phyloP scores from a whole-genome alignment of 495 filamentous ascomycete genomes.

The Aspergillus egyptiacus region DNA sequence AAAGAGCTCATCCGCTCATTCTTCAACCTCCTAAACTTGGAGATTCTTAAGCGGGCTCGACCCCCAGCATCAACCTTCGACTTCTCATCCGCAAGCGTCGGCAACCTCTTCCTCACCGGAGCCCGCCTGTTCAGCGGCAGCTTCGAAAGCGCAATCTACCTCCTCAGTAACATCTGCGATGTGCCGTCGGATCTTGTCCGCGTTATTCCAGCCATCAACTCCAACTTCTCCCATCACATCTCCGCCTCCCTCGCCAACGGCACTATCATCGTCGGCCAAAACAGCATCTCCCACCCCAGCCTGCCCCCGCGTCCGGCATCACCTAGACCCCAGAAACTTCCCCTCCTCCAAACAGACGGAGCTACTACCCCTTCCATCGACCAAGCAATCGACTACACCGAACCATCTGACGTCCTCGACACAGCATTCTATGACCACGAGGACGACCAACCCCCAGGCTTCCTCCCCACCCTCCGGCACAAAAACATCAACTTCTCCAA shows the following conservation, averaged over 20 bases:
- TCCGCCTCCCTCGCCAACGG: slow-evolving; percentile 73
- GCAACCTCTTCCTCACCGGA: slow-evolving; percentile 87
- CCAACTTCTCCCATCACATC: slow-evolving; percentile 91
- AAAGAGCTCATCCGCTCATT: slow-evolving; percentile 88
- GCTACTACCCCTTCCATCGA: not conserved
- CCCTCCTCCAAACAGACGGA: slow-evolving; percentile 38
- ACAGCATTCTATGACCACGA: slow-evolving; percentile 47
- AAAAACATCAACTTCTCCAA: slow-evolving; percentile 80
- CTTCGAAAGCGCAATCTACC: slow-evolving; percentile 76
- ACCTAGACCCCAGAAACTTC: slow-evolving; percentile 29
- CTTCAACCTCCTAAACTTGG: slow-evolving; percentile 79
- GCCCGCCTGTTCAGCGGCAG: slow-evolving; percentile 75
- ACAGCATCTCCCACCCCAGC: slow-evolving; percentile 83
- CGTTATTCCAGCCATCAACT: slow-evolving; percentile 86
- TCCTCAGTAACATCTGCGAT: slow-evolving; percentile 72
- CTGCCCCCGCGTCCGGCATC: slow-evolving; percentile 34
- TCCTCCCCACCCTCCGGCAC: slow-evolving; percentile 68
- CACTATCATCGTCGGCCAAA: slow-evolving; percentile 81
- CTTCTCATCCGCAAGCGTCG: slow-evolving; percentile 83
- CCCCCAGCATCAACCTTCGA: slow-evolving; percentile 74
- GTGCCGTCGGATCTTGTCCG: slow-evolving; percentile 63
- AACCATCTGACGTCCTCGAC: slow-evolving; percentile 48
- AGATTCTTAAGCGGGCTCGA: slow-evolving; percentile 81
- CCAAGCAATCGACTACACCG: slow-evolving; percentile 55
- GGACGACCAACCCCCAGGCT: slow-evolving; percentile 85